Base-by-base conservation (phyloP, 805 yeast species). In the Suhomyces sp. region DNA sequence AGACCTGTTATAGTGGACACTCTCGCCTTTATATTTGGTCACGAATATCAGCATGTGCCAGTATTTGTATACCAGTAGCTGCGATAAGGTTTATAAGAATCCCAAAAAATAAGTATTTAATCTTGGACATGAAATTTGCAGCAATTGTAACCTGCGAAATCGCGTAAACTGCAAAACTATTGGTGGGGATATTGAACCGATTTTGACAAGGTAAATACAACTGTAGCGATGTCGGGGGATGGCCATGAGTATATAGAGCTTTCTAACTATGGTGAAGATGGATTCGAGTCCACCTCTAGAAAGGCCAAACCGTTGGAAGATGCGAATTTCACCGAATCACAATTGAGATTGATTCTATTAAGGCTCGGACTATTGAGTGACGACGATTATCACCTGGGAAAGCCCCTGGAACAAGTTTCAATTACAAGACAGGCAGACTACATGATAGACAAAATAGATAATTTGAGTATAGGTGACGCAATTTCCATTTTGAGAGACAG, bases 401-500 rank as follows among this genome's bases (percentile, higher is more conserved):
- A 13, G 7, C 35, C 46, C 29, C 12, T 41, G 19, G 40, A 43
- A 20, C 48, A 27, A 20, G 40, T 44, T 15, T 47, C 31, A 2
- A 39, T 51, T 6, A 43, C 56, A 10, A 37, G 39, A 31, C 52
- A 52, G 25, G 53, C 55, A 15, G 24, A 53, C 24, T 70, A 53
- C 52, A 71, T 75, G 69, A 53, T 74, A 5, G 58, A 60, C 19
- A 66, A 62, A 50, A 65, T 73, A n/a, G 61, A 58, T 3, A 51
- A 54, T 3, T 48, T 73, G 27, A 20, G 49, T 2, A 48, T 61
- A 3, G 57, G 53, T 3, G 62, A 62, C 2, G 71, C 78, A 1
- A 54, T 72, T 3, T 55, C 56, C 4, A 68, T 74, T 6, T 60
- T 75, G 4, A 58, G 77, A 43, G 67, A 66, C 9, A 65, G 73